Evolutionary conservation across 2,329 filamentous ascomycete species (phyloP).

Genomic region (Calonectria multiphialidica): DNA sequence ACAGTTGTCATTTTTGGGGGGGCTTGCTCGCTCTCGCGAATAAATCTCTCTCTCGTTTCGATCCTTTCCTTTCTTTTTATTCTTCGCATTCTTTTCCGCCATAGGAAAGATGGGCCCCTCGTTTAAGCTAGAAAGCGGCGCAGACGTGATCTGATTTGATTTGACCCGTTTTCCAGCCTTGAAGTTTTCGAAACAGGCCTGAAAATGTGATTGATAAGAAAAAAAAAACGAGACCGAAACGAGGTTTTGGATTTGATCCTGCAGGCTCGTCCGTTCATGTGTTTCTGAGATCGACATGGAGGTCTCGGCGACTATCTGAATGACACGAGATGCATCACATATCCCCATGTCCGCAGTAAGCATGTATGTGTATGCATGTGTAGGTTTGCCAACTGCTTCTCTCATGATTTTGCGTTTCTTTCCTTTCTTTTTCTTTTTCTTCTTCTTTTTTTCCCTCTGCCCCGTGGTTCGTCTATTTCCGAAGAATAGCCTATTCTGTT

Average conservation of each 20-base stretch:
- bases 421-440: neutral
- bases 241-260: neutral
- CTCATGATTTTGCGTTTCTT: neutral
- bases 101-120: neutral
- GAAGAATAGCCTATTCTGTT: too few relatives aligned
- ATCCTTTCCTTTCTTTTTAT: neutral
- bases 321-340: neutral
- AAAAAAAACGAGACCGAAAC: neutral
- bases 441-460: neutral
- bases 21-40: too few relatives aligned
- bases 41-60: too few relatives aligned
- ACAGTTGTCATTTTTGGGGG: too few relatives aligned
- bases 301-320: neutral
- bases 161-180: neutral
- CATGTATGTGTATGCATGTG: neutral
- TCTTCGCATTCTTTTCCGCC: neutral
- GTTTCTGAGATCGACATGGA: neutral
- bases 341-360: neutral
- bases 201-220: neutral
- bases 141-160: neutral
- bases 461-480: too few relatives aligned
- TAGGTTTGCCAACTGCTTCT: neutral
- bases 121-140: constrained; percentile 1
- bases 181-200: neutral
- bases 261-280: neutral